phyloP scores from a whole-genome alignment of 441 rosid genomes.

The Bruguiera hainesii region DNA sequence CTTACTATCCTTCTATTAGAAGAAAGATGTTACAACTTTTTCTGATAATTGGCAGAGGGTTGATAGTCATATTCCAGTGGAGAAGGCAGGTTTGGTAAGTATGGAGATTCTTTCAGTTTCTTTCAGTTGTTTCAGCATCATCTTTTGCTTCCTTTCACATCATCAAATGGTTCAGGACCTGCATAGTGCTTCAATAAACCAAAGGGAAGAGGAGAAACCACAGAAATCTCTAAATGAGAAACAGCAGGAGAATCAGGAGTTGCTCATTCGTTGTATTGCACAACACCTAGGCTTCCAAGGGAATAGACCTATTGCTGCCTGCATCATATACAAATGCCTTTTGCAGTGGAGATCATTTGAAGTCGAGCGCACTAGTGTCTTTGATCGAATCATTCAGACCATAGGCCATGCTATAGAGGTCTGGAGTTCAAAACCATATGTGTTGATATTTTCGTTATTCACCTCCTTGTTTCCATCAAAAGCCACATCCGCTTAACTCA shows the following conservation, averaged over 20 bases:
- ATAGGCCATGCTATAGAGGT: conserved; percentile 98
- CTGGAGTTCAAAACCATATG: conserved; percentile 24
- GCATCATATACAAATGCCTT: conserved; percentile 94
- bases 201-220: conserved; percentile 85
- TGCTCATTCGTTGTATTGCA: conserved; percentile 89
- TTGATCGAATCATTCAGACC: conserved; percentile 93
- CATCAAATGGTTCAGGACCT: conserved; percentile 54
- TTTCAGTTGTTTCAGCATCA: conserved; percentile 3
- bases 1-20: conserved; percentile 5
- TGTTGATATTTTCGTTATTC: not conserved
- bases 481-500: conserved; percentile 21
- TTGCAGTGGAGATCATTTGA: conserved; percentile 99
- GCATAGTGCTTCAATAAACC: conserved; percentile 71
- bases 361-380: conserved; percentile 94
- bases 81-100: conserved; percentile 62
- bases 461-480: conserved; percentile 3
- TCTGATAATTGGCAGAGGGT: conserved; percentile 58
- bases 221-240: conserved; percentile 94
- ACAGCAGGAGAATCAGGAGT: conserved; percentile 96
- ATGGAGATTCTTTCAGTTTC: conserved; percentile 9
- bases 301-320: conserved; percentile 89
- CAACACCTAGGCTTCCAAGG: conserved; percentile 85
- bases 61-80: conserved; percentile 68
- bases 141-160: conserved; percentile 8
- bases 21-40: conserved; percentile 17